phyloP scores from a whole-genome alignment of 345 rosid genomes.

The Gossypium bickii region DNA sequence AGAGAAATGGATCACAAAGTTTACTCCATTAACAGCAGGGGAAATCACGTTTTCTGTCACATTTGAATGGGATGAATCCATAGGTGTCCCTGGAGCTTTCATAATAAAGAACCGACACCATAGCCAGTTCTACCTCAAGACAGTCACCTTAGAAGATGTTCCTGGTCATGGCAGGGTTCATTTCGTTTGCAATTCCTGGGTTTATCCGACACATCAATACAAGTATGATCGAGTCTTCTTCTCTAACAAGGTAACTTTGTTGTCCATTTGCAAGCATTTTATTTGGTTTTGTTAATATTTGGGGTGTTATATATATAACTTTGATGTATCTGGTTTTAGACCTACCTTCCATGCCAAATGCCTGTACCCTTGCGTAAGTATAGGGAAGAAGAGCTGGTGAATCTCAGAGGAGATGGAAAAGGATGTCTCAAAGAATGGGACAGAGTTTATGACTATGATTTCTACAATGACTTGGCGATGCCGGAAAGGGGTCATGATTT shows the following conservation, averaged over 20 bases:
- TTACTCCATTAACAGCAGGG: constrained; percentile 31
- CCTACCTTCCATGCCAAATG: constrained; percentile 77
- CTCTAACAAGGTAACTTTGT: constrained; percentile 65
- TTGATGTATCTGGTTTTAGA: constrained; percentile 30
- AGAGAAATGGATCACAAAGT: constrained; percentile 41
- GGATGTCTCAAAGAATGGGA: constrained; percentile 80
- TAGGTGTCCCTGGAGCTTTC: constrained; percentile 79
- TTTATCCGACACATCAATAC: constrained; percentile 68
- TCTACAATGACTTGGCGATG: constrained; percentile 78
- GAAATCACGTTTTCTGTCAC: constrained; percentile 46
- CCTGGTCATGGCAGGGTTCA: constrained; percentile 48
- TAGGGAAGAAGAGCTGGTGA: constrained; percentile 63
- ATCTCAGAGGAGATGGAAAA: constrained; percentile 57
- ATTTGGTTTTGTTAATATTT: background rate
- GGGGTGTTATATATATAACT: background rate
- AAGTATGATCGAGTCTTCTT: constrained; percentile 71
- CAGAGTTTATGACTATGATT: constrained; percentile 86
- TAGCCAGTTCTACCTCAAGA: constrained; percentile 62
- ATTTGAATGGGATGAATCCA: constrained; percentile 53
- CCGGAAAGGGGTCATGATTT: constrained; percentile 61
- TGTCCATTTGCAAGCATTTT: background rate
- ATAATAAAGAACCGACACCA: constrained; percentile 50
- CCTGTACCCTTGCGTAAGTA: constrained; percentile 56
- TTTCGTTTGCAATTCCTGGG: constrained; percentile 91
- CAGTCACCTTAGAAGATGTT: constrained; percentile 57